These are phyloP conservation scores for Lipomyces orientalis DNA, from an alignment of 805 yeast genomes.

Conservation along the genomic window DNA sequence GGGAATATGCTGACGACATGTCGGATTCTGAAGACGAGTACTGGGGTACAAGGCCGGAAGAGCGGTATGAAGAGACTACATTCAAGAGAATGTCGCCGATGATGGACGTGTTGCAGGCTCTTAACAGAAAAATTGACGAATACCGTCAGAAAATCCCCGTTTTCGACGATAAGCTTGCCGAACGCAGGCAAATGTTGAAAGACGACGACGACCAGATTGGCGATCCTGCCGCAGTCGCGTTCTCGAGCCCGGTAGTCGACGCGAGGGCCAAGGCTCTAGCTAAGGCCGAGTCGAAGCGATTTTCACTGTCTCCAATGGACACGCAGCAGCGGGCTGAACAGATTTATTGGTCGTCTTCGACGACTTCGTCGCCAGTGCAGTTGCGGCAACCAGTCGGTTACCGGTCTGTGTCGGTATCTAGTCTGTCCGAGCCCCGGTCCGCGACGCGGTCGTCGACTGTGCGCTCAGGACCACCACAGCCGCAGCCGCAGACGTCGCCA, in stretches of 20 bases:
- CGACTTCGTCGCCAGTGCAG: slow-evolving; percentile 5
- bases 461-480: neutral
- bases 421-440: neutral
- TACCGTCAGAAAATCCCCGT: slow-evolving; percentile 25
- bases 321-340: slow-evolving; percentile 31
- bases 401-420: neutral
- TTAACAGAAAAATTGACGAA: slow-evolving; percentile 22
- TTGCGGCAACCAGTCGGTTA: slow-evolving; percentile 3
- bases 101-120: slow-evolving; percentile 25
- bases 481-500: neutral
- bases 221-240: slow-evolving; percentile 20
- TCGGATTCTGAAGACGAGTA: slow-evolving; percentile 35
- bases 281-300: neutral
- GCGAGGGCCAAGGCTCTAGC: neutral
- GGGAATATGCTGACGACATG: slow-evolving; percentile 25
- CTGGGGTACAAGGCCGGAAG: slow-evolving; percentile 27
- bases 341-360: slow-evolving; percentile 19
- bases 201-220: slow-evolving; percentile 26
- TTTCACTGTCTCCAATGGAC: slow-evolving; percentile 24
- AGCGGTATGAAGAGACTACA: slow-evolving; percentile 16
- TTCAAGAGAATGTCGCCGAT: slow-evolving; percentile 23
- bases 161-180: slow-evolving; percentile 28
- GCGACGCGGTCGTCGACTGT: neutral
- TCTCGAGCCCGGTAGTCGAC: slow-evolving; percentile 22
- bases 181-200: slow-evolving; percentile 22